Evolutionary conservation across 2,329 filamentous ascomycete genomes (phyloP).

Genomic region (Hortaea werneckii): DNA sequence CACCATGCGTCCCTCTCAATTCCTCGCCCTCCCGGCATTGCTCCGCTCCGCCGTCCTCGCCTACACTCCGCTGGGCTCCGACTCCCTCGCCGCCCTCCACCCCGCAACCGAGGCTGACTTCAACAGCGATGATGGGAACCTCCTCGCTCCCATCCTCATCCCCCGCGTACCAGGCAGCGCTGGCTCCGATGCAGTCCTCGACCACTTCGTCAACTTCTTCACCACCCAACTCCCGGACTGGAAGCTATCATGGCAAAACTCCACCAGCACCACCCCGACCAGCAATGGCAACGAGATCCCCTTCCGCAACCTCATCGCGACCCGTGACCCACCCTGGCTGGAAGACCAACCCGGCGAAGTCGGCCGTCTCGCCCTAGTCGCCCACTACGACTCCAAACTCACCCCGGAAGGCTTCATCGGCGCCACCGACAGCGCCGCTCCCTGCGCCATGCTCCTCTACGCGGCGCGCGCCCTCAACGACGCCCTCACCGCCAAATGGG

Average conservation of each 20-base stretch:
- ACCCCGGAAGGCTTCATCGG: slow-evolving; percentile 80
- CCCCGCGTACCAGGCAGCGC: slow-evolving; percentile 81
- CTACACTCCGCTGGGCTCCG: slow-evolving; percentile 60
- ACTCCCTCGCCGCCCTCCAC: slow-evolving; percentile 61
- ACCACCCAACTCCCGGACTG: slow-evolving; percentile 62
- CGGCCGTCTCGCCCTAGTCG: slow-evolving; percentile 72
- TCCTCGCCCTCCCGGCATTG: slow-evolving; percentile 20
- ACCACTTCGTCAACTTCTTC: slow-evolving; percentile 82
- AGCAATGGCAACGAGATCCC: slow-evolving; percentile 62
- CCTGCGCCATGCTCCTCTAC: slow-evolving; percentile 89
- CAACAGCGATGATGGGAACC: slow-evolving; percentile 61
- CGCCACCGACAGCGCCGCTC: slow-evolving; percentile 84
- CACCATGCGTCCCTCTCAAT: slow-evolving; percentile 14
- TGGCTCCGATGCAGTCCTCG: slow-evolving; percentile 60
- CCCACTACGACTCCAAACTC: slow-evolving; percentile 86
- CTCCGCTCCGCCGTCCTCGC: slow-evolving; percentile 28
- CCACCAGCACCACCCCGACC: slow-evolving; percentile 70
- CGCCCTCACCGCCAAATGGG: slow-evolving; percentile 74
- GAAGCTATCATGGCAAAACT: slow-evolving; percentile 78
- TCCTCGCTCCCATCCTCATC: slow-evolving; percentile 78
- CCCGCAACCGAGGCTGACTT: slow-evolving; percentile 53
- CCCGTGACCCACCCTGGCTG: slow-evolving; percentile 74
- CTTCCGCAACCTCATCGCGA: slow-evolving; percentile 79
- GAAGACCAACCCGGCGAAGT: slow-evolving; percentile 56
- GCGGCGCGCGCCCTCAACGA: slow-evolving; percentile 69